Percentiles rank a stretch among this genome's conserved stretches.
phyloP scores from a whole-genome alignment of 2,329 filamentous ascomycete species.

The Acrodontium crateriforme region DNA sequence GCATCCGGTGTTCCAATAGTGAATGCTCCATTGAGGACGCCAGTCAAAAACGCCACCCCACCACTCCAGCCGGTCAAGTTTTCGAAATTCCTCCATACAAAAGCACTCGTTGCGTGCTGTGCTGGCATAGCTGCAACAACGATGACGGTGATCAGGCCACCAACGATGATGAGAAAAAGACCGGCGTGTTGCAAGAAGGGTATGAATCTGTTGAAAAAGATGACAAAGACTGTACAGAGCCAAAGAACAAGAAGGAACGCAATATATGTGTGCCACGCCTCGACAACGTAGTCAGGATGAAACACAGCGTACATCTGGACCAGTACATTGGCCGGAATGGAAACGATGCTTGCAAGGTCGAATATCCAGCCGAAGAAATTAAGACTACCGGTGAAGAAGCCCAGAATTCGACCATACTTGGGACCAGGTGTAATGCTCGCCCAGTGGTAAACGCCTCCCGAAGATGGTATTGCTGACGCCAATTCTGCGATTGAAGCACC shows the following conservation, averaged over 20 bases:
- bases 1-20: constrained; percentile 24
- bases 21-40: constrained; percentile 26
- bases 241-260: constrained; percentile 43
- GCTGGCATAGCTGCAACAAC: constrained; percentile 38
- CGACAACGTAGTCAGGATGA: constrained; percentile 37
- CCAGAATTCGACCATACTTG: constrained; percentile 19
- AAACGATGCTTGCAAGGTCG: constrained; percentile 44
- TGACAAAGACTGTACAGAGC: constrained; percentile 37
- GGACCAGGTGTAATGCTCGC: constrained; percentile 22
- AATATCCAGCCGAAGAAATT: constrained; percentile 51
- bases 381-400: constrained; percentile 23
- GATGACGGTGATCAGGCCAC: constrained; percentile 24
- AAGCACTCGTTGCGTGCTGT: constrained; percentile 35
- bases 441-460: constrained; percentile 24
- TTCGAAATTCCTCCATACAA: constrained; percentile 39
- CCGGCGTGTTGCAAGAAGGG: constrained; percentile 39
- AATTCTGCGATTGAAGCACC: constrained; percentile 21
- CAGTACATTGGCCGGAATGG: constrained; percentile 45
- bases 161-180: constrained; percentile 35
- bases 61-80: constrained; percentile 38
- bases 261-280: constrained; percentile 47
- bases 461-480: constrained; percentile 20
- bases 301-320: constrained; percentile 49
- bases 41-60: constrained; percentile 24
- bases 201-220: constrained; percentile 44